Conservation (phyloP, 2,329 filamentous ascomycete genomes). For the Colletotrichum sidae region DNA sequence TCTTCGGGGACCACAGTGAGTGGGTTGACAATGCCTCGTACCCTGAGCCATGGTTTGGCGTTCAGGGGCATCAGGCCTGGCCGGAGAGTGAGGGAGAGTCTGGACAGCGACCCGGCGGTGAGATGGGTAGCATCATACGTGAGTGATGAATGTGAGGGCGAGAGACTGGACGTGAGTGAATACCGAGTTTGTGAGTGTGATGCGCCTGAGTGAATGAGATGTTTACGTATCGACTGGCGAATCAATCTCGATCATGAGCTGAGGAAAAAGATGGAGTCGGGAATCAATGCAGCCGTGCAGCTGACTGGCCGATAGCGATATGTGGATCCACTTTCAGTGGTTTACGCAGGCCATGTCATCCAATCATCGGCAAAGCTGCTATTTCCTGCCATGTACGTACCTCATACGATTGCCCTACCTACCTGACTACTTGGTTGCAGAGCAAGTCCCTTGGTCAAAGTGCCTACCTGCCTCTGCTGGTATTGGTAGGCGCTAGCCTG, state of each 20-base stretch:
- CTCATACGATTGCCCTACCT: too few relatives aligned
- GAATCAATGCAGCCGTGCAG: constrained; percentile 4
- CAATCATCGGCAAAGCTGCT: constrained; percentile 21
- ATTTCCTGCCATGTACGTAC: constrained; percentile 26
- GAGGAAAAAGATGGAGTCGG: neutral
- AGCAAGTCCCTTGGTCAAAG: too few relatives aligned
- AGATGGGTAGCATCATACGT: too few relatives aligned
- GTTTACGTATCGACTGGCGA: neutral
- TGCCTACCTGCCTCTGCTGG: too few relatives aligned
- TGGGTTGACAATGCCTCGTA: too few relatives aligned
- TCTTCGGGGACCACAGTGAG: neutral
- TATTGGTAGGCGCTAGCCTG: too few relatives aligned
- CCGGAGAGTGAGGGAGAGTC: neutral
- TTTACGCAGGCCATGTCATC: neutral
- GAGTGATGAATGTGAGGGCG: too few relatives aligned
- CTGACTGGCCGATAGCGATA: neutral
- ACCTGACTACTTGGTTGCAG: too few relatives aligned
- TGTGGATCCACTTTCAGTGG: neutral
- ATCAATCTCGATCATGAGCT: constrained; percentile 26
- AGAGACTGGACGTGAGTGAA: too few relatives aligned
- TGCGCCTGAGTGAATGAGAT: too few relatives aligned
- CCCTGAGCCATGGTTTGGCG: neutral
- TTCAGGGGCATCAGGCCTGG: constrained; percentile 2
- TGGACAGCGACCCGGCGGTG: too few relatives aligned
- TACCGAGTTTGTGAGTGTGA: too few relatives aligned